Evolutionary conservation across 805 yeast genomes (phyloP).

Genomic region (Ogataea dorogensis): DNA sequence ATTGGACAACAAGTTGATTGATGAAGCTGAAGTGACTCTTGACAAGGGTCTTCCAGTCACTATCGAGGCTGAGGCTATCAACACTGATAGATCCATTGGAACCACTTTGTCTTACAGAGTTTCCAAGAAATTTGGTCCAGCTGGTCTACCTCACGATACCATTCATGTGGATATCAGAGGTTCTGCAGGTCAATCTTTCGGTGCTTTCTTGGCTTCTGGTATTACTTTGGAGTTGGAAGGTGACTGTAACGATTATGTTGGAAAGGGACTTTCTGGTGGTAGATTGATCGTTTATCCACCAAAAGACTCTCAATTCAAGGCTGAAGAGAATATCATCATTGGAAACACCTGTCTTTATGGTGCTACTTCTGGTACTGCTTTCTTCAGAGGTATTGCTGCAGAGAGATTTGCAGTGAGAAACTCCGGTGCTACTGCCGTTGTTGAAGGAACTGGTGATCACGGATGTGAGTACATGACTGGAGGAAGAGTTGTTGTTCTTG

Average conservation of each 20-base stretch:
- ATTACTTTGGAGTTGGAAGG: slow-evolving; percentile 93
- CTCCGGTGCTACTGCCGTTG: slow-evolving; percentile 96
- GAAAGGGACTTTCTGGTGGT: slow-evolving; percentile 97
- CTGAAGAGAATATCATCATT: slow-evolving; percentile 93
- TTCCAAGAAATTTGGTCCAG: slow-evolving; percentile 89
- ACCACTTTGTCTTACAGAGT: slow-evolving; percentile 92
- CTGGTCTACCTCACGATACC: slow-evolving; percentile 93
- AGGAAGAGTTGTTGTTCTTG: slow-evolving; percentile 93
- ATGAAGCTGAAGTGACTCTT: slow-evolving; percentile 92
- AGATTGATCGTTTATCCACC: slow-evolving; percentile 91
- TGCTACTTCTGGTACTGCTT: slow-evolving; percentile 93
- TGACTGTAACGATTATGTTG: slow-evolving; percentile 97
- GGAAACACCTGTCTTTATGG: slow-evolving; percentile 98
- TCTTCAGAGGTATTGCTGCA: slow-evolving; percentile 95
- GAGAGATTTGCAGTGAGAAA: slow-evolving; percentile 98
- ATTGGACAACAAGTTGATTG: slow-evolving; percentile 91
- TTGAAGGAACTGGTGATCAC: slow-evolving; percentile 97
- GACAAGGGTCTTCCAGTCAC: slow-evolving; percentile 96
- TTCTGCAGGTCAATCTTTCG: slow-evolving; percentile 97
- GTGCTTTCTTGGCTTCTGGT: slow-evolving; percentile 96
- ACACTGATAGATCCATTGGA: slow-evolving; percentile 96
- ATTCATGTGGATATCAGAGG: slow-evolving; percentile 90
- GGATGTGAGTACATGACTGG: slow-evolving; percentile 99
- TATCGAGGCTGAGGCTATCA: slow-evolving; percentile 88
- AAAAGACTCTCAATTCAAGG: slow-evolving; percentile 74